Base-by-base conservation (phyloP, 2,329 filamentous ascomycete genomes). In the Zelopaecilomyces penicillatus region DNA sequence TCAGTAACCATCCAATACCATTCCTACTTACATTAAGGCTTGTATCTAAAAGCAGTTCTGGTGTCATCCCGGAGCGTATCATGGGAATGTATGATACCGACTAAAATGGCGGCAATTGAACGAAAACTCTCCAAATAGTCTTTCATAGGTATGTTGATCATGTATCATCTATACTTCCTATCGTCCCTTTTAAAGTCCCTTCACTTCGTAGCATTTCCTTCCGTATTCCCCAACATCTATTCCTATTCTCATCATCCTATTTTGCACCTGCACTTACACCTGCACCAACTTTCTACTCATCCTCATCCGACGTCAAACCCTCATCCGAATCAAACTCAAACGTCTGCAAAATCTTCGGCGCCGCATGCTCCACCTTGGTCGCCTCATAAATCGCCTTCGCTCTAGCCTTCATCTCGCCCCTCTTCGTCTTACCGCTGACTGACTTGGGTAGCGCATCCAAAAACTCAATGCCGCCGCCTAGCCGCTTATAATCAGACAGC, bases 371-470 rank as follows among this genome's bases (percentile, higher is more conserved):
- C 8, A 33, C 39, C 29, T 39, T 52, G 12, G 28, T 42, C 28
- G 31, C 38, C 8, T 44, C 53, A 30, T 50, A 54, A 5, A 48
- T 38, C 43, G 49, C 54, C 46, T 37, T 54, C 42, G 47, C 54
- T 57, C 26, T 49, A 50, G 71, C 63, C 48, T 66, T 72, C 52
- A 80, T 59, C 10, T 76, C 55, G 29, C 74, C 62, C 47, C 74
- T 68, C 55, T 79, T 34, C 4, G 48, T 80, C 68, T 83, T 82
- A 1, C 79, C 78, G 50, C 71, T 75, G 1, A 75, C 70, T 51
- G 72, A 78, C 65, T 82, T 82, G 0, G 79, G 79, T 30, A 83
- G 73, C 27, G 67, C 66, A 39, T 75, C 70, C 0, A 76, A 59
- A 43, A 78, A 78, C 47, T 70, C 68, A 1, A 78, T 61, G 0